phyloP scores from a whole-genome alignment of 23 red algal genomes.

The Gracilaria vermiculophylla region DNA sequence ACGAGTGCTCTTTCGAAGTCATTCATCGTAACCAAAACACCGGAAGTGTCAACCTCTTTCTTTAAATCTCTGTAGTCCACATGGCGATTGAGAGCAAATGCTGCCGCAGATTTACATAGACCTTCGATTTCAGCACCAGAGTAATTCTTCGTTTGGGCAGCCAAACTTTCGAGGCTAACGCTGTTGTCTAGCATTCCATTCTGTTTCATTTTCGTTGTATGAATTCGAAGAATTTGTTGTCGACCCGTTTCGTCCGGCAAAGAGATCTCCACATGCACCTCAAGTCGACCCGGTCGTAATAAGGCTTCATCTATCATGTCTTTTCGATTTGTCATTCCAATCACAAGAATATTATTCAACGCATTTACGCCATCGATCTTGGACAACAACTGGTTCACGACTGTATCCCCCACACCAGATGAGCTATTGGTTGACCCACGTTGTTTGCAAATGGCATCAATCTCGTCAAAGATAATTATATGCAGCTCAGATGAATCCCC shows the following conservation, averaged over 20 bases:
- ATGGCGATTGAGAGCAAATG: constrained; percentile 90
- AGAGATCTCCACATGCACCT: constrained; percentile 98
- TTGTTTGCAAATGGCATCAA: constrained; percentile 99
- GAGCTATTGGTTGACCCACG: constrained; percentile 69
- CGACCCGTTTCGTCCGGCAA: constrained; percentile 92
- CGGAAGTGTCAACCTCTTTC: constrained; percentile 60
- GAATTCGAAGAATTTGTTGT: constrained; percentile 93
- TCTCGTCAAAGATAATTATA: constrained; percentile 99
- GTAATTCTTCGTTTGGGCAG: constrained; percentile 90
- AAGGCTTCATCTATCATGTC: constrained; percentile 99
- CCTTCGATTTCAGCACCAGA: constrained; percentile 99
- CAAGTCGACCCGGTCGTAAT: constrained; percentile 90
- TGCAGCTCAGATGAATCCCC: constrained; percentile 91
- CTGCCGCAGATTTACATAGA: constrained; percentile 94
- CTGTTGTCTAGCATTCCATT: constrained; percentile 77
- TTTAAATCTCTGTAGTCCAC: constrained; percentile 88
- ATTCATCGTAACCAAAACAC: constrained; percentile 83
- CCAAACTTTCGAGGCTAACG: constrained; percentile 83
- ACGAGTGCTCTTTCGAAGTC: constrained; percentile 89
- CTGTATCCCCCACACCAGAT: constrained; percentile 90
- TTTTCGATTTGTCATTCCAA: constrained; percentile 99
- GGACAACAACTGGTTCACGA: constrained; percentile 96
- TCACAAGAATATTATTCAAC: constrained; percentile 97
- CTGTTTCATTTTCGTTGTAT: constrained; percentile 91
- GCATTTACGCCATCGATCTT: constrained; percentile 99